Conservation (phyloP, 306 rosid genomes). For the Quillaja saponaria region DNA sequence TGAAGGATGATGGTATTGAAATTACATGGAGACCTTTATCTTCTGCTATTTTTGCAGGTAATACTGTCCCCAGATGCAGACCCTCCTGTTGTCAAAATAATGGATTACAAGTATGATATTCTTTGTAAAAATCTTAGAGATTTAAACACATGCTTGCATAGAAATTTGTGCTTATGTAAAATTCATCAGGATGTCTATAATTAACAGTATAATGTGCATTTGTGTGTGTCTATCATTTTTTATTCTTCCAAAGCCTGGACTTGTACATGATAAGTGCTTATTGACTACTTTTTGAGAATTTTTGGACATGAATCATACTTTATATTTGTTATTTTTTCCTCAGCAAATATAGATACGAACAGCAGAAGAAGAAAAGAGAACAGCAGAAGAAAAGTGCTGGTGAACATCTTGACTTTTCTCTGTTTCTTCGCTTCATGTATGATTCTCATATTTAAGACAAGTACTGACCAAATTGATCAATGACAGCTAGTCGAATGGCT, state of each 20-base stretch:
- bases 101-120: constrained; percentile 75
- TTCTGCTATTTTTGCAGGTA: constrained; percentile 51
- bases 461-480: constrained; percentile 50
- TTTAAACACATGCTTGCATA: too few species aligned
- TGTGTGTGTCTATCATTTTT: not conserved
- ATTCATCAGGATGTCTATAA: constrained; percentile 3
- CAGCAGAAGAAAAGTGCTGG: constrained; percentile 99
- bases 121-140: not conserved
- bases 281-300: too few species aligned
- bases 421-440: constrained; percentile 39
- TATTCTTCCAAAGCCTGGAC: too few species aligned
- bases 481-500: constrained; percentile 92
- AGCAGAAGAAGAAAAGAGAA: constrained; percentile 87
- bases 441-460: constrained; percentile 31
- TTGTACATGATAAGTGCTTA: too few species aligned
- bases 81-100: constrained; percentile 93
- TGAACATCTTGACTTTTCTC: constrained; percentile 41
- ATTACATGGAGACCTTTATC: not conserved
- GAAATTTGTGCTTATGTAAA: constrained; percentile 3
- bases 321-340: constrained; percentile 27
- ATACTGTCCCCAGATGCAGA: constrained; percentile 89
- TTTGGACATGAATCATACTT: too few species aligned
- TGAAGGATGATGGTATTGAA: too few species aligned
- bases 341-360: constrained; percentile 93
- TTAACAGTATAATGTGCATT: constrained; percentile 9